A percentile compares a stretch with the other conserved stretches of the same genome.
Conservation (phyloP, 306 rosid genomes). For the Begonia peltatifolia region DNA sequence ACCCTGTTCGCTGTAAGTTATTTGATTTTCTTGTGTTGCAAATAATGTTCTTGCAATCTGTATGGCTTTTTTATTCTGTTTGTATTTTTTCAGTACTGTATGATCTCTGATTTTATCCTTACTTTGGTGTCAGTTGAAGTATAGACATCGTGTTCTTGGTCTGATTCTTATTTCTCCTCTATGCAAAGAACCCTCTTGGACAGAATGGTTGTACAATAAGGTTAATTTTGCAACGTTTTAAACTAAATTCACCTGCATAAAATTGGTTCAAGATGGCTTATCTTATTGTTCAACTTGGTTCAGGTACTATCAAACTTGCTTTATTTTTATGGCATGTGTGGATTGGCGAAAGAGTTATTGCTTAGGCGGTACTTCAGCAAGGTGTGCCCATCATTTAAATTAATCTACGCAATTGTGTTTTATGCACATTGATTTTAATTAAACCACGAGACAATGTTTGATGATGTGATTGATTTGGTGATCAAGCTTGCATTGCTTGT, state of each 20-base stretch:
- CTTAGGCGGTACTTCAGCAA: slow-evolving; percentile 87
- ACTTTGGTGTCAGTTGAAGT: slow-evolving; percentile 63
- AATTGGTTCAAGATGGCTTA: too few species aligned
- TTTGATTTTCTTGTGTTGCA: slow-evolving; percentile 5
- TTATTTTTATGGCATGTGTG: slow-evolving; percentile 90
- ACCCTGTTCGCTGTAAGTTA: slow-evolving; percentile 80
- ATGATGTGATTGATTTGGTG: slow-evolving; percentile 10
- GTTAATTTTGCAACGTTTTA: slow-evolving; percentile 10
- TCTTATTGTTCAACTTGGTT: too few species aligned
- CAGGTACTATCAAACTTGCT: slow-evolving; percentile 83
- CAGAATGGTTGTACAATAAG: slow-evolving; percentile 93
- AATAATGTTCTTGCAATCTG: not conserved
- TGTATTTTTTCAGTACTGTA: too few species aligned
- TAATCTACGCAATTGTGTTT: not conserved
- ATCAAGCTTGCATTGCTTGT: slow-evolving; percentile 13
- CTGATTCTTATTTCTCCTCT: slow-evolving; percentile 43
- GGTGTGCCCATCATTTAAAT: slow-evolving; percentile 25
- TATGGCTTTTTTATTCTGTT: too few species aligned
- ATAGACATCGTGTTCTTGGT: slow-evolving; percentile 70
- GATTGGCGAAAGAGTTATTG: slow-evolving; percentile 73
- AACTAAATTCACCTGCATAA: too few species aligned
- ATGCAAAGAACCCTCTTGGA: slow-evolving; percentile 56
- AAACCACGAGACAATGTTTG: too few species aligned
- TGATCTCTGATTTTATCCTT: not conserved
- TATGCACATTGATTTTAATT: not conserved